Evolutionary conservation across 805 yeast genomes (phyloP).

Genomic region (Pichia eremophila): DNA sequence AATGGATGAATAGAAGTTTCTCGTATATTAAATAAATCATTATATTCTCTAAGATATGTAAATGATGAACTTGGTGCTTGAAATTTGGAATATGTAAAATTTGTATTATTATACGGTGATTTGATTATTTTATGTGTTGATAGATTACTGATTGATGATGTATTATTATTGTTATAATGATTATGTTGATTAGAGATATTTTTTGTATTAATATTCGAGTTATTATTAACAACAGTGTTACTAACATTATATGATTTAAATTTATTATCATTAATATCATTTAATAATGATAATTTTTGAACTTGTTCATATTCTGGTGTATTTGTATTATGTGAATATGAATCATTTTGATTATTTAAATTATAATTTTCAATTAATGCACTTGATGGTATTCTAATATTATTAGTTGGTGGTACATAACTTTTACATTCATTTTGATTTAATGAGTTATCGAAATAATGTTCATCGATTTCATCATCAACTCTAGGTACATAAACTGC

Average conservation of each 20-base stretch:
- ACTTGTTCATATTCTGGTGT: not conserved
- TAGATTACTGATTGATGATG: constrained; percentile 2
- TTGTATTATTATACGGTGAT: constrained; percentile 23
- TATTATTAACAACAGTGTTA: not conserved
- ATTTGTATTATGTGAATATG: not conserved
- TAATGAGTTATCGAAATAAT: constrained; percentile 33
- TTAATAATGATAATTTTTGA: not conserved
- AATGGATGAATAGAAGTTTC: not conserved
- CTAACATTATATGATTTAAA: no score
- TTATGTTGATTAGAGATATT: no score
- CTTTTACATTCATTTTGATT: constrained; percentile 20
- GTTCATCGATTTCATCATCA: constrained; percentile 73
- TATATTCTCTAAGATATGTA: constrained; percentile 29
- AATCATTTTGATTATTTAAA: not conserved
- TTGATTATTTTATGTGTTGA: constrained; percentile 22
- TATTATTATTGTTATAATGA: not conserved
- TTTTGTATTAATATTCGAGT: not conserved
- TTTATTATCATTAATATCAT: not conserved
- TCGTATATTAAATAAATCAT: not conserved
- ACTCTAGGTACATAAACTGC: constrained; percentile 76
- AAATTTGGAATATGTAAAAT: constrained; percentile 25
- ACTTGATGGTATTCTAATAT: constrained; percentile 18
- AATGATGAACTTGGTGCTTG: constrained; percentile 24
- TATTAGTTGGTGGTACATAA: constrained; percentile 24
- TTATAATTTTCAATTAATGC: not conserved